Percentiles rank a stretch among this genome's conserved stretches.
These are phyloP conservation scores for Aspergillus proliferans DNA, from an alignment of 2,329 filamentous ascomycete genomes.

Conservation along the genomic window DNA sequence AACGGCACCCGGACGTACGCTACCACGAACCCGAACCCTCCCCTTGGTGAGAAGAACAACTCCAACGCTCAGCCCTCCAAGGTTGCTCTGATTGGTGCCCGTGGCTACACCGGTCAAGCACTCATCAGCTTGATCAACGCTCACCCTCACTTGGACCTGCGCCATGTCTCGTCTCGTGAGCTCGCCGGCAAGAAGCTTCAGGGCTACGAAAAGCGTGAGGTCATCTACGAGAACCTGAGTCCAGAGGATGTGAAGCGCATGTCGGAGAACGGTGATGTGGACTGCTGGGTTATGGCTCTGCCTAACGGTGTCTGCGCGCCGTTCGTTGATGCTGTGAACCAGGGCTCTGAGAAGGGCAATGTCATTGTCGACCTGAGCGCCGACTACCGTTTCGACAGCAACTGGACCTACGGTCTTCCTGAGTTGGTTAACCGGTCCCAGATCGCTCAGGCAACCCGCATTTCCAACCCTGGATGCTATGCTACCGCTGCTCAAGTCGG, in stretches of 20 bases:
- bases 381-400: constrained; percentile 82
- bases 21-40: constrained; percentile 73
- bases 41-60: constrained; percentile 79
- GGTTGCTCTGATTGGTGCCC: constrained; percentile 81
- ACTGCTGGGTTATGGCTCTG: constrained; percentile 96
- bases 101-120: constrained; percentile 90
- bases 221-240: constrained; percentile 84
- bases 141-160: constrained; percentile 84
- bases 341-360: constrained; percentile 60
- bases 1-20: constrained; percentile 34
- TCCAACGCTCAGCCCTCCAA: constrained; percentile 73
- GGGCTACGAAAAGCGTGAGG: constrained; percentile 84
- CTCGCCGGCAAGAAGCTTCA: constrained; percentile 78
- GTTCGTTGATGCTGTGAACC: constrained; percentile 80
- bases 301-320: constrained; percentile 94
- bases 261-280: constrained; percentile 76
- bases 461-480: constrained; percentile 92
- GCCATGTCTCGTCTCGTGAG: constrained; percentile 89
- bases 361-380: constrained; percentile 92
- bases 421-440: constrained; percentile 72
- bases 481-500: constrained; percentile 88
- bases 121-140: constrained; percentile 79
- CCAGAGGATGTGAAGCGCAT: constrained; percentile 81
- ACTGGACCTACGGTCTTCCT: constrained; percentile 85
- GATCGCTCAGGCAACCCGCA: constrained; percentile 72